Evolutionary conservation across 805 yeast species (phyloP).

Genomic region (Sugiyamaella lignohabitans): DNA sequence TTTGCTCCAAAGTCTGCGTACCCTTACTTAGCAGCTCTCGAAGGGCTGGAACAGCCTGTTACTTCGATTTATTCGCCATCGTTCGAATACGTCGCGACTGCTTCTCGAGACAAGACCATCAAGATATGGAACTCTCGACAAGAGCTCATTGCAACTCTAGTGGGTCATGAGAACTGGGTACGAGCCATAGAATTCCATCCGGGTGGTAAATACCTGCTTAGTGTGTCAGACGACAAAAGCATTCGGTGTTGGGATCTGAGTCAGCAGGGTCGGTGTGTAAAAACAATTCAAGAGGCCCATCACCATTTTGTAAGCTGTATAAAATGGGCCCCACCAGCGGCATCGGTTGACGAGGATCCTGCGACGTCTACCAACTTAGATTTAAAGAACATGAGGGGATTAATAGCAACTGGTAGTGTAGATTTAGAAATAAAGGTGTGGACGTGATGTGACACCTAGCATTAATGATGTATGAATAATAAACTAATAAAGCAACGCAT

Average conservation of each 20-base stretch:
- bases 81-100: slow-evolving; percentile 62
- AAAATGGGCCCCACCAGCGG: slow-evolving; percentile 28
- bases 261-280: slow-evolving; percentile 38
- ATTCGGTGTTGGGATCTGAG: slow-evolving; percentile 73
- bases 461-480: no score
- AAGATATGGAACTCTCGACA: slow-evolving; percentile 73
- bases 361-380: slow-evolving; percentile 22
- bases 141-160: slow-evolving; percentile 46
- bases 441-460: slow-evolving; percentile 38
- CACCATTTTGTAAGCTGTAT: slow-evolving; percentile 70
- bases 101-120: slow-evolving; percentile 70
- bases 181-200: slow-evolving; percentile 66
- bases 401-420: slow-evolving; percentile 57
- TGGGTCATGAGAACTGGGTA: slow-evolving; percentile 87
- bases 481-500: no score
- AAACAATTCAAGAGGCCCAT: slow-evolving; percentile 52
- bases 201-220: slow-evolving; percentile 58
- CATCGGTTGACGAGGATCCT: slow-evolving; percentile 14
- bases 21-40: slow-evolving; percentile 41
- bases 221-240: slow-evolving; percentile 74
- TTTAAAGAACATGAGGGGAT: slow-evolving; percentile 49
- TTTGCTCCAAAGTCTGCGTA: slow-evolving; percentile 55
- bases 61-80: slow-evolving; percentile 19
- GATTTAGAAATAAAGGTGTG: slow-evolving; percentile 53
- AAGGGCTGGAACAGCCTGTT: slow-evolving; percentile 32